Evolutionary conservation across 2,329 filamentous ascomycete species (phyloP), one percentile per base, ranked within the genome.

Genomic region (Colletotrichum coccodes): DNA sequence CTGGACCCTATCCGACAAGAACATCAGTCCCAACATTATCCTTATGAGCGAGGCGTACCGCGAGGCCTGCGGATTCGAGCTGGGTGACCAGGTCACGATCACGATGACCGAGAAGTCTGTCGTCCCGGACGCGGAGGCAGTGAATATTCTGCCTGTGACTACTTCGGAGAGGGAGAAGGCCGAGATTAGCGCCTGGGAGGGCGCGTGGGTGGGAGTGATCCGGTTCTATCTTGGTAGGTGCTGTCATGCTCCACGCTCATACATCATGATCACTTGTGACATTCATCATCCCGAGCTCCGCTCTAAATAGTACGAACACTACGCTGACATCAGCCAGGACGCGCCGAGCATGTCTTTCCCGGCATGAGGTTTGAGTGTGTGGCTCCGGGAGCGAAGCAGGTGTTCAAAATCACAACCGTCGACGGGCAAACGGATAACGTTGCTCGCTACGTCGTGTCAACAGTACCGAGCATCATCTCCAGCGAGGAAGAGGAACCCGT

Each of bases 1-100:
- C 1, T 87, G 85, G 81, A 81, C 83, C 0, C 78, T 85, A 18
- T 82, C 85, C 2, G 84, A 85, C 50, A 86, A 91, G 76, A 90
- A 90, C 74, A 83, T 94, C 72, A 87, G 90, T 75, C 89, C 89
- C 72, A 87, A 91, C 71, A 85, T 94, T 64, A 83, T 92, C 57
- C 86, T 95, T 83, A 89, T 93, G 82, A 91, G 93, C 26, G 91
- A 93, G 71, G 85, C 89, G 6, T 89, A 97, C 61, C 91, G 93
- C 71, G 91, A 92, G 40, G 87, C 89, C 7, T 92, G 92, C 72
- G 89, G 89, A 1, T 87, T 97, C 73, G 91, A 91, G 70, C 83
- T 96, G 4, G 90, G 90, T 18, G 92, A 94, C 56, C 87, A 89
- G 58, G 81, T 87, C 38, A 80, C 79, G 38, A 83, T 97, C 54